A percentile compares a stretch with the other conserved stretches of the same genome.
These are phyloP conservation scores for Talaromyces sp. DNA, from an alignment of 2,329 filamentous ascomycete species.

Conservation along the genomic window DNA sequence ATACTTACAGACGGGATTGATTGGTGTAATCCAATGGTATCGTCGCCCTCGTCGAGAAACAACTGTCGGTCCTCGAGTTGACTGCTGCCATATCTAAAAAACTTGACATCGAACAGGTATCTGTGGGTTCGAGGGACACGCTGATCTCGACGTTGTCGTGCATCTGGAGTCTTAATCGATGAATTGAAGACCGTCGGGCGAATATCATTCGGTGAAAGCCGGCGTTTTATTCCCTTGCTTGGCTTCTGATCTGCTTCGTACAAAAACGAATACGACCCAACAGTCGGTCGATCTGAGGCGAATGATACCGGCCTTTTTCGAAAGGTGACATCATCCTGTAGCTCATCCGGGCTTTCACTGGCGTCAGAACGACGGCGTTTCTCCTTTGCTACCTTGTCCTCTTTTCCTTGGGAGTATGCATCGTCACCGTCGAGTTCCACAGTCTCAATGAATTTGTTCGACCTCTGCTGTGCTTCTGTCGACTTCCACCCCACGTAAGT, in stretches of 20 bases:
- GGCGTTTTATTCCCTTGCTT: slow-evolving; percentile 12
- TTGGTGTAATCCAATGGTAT: slow-evolving; percentile 16
- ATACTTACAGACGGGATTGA: slow-evolving; percentile 15
- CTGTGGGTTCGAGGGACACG: slow-evolving; percentile 10
- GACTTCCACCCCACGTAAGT: background rate
- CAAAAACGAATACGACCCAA: slow-evolving; percentile 8
- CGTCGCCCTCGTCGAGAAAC: slow-evolving; percentile 19
- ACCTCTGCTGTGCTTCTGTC: background rate
- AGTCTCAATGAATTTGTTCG: background rate
- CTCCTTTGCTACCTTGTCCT: background rate
- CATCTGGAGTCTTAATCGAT: slow-evolving; percentile 17
- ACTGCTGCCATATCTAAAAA: slow-evolving; percentile 25
- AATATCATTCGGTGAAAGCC: slow-evolving; percentile 34
- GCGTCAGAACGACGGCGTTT: slow-evolving; percentile 16
- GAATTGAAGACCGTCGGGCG: slow-evolving; percentile 28
- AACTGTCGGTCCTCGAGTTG: slow-evolving; percentile 17
- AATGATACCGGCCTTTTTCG: slow-evolving; percentile 19
- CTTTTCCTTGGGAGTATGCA: background rate
- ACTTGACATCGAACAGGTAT: slow-evolving; percentile 22
- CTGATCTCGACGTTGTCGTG: background rate
- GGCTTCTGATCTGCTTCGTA: slow-evolving; percentile 9
- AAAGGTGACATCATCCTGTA: slow-evolving; percentile 38
- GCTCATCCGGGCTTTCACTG: slow-evolving; percentile 40
- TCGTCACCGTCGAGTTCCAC: background rate
- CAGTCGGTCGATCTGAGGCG: slow-evolving; percentile 16